Percentiles rank a stretch among this genome's conserved stretches.
These are phyloP conservation scores for Lactarius psammicola DNA, from an alignment of 768 basidiomycete species.

Conservation along the genomic window DNA sequence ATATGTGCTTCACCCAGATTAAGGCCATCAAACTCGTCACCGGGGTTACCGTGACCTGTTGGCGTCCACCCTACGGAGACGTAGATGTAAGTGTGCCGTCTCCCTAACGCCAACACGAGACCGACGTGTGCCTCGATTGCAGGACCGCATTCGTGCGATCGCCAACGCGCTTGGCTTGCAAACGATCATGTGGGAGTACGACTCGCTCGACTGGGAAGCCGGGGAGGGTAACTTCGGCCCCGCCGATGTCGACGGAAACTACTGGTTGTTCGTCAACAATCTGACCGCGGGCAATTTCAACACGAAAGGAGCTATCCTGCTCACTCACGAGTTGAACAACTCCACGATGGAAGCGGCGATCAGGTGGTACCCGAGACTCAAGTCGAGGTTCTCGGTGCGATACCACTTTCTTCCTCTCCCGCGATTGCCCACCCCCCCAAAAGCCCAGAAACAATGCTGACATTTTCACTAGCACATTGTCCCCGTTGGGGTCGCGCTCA, in stretches of 20 bases:
- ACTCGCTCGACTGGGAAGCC: constrained; percentile 65
- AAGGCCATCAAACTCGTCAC: constrained; percentile 53
- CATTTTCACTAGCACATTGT: constrained; percentile 39
- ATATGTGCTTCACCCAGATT: constrained; percentile 34
- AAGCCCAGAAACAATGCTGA: not conserved
- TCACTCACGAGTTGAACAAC: constrained; percentile 60
- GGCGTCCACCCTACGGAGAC: constrained; percentile 64
- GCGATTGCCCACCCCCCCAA: not conserved
- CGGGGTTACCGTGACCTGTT: constrained; percentile 59
- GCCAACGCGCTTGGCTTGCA: constrained; percentile 65
- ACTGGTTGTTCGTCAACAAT: constrained; percentile 21
- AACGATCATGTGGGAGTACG: constrained; percentile 72
- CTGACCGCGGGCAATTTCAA: constrained; percentile 19
- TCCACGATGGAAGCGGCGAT: constrained; percentile 61
- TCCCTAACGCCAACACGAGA: not conserved
- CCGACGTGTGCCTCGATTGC: not conserved
- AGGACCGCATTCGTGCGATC: constrained; percentile 69
- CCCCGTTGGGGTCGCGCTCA: constrained; percentile 53
- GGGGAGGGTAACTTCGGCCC: constrained; percentile 12
- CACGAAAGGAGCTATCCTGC: constrained; percentile 46
- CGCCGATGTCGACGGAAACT: constrained; percentile 17
- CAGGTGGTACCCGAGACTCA: constrained; percentile 48
- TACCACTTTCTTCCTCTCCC: not conserved
- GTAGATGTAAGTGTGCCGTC: constrained; percentile 44
- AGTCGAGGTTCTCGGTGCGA: constrained; percentile 46